Evolutionary conservation across 495 filamentous ascomycete species (phyloP).

Genomic region (Delitschia confertaspora): DNA sequence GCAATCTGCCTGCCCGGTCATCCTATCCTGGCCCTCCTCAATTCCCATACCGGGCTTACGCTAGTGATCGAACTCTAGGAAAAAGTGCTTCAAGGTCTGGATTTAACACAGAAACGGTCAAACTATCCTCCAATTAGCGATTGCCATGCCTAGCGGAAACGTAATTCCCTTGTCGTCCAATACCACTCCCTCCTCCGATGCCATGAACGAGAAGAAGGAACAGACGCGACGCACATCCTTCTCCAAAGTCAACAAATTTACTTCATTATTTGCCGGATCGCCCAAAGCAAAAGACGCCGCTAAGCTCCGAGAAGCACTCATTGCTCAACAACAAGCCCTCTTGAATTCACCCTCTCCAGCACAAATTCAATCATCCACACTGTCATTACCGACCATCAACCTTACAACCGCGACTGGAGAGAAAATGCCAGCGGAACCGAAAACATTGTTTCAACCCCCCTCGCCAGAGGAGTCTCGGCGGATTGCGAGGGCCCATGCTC

Average conservation of each 20-base stretch:
- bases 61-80: too few species aligned
- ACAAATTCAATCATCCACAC: conserved; percentile 54
- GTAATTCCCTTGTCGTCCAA: conserved; percentile 34
- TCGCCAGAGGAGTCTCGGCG: conserved; percentile 73
- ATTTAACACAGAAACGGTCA: too few species aligned
- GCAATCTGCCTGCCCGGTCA: too few species aligned
- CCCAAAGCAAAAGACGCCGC: conserved; percentile 50
- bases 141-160: conserved; percentile 34
- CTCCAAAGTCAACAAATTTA: conserved; percentile 54
- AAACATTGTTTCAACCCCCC: conserved; percentile 81
- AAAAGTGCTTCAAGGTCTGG: too few species aligned
- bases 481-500: conserved; percentile 70
- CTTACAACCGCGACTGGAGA: conserved; percentile 81
- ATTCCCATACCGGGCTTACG: too few species aligned
- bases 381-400: conserved; percentile 85
- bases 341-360: conserved; percentile 50
- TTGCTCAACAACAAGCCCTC: conserved; percentile 48
- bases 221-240: conserved; percentile 43
- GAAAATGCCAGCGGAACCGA: conserved; percentile 57
- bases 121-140: conserved; percentile 3
- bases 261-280: conserved; percentile 52
- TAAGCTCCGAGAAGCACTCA: conserved; percentile 48
- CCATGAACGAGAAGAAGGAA: conserved; percentile 30
- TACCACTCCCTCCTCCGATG: conserved; percentile 20
- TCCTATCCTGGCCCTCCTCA: too few species aligned